Percentiles rank a stretch among this genome's conserved stretches.
These are phyloP conservation scores for Carex kokanica DNA, from an alignment of 176 grass and related monocot species.

Conservation along the genomic window DNA sequence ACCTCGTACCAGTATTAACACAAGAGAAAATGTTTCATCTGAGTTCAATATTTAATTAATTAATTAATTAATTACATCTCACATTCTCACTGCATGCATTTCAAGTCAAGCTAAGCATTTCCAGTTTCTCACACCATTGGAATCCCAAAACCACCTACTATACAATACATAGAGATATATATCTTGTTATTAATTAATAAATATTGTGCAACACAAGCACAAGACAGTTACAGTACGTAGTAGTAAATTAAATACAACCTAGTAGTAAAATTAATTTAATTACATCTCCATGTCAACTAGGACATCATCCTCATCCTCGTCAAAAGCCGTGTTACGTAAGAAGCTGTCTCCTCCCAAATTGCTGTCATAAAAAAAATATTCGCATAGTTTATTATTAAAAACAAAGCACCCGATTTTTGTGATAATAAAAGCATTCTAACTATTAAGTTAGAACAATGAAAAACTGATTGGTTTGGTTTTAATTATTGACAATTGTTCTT, in stretches of 20 bases:
- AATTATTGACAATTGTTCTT: no score
- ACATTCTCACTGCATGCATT: neutral
- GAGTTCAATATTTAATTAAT: neutral
- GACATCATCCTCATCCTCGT: conserved; percentile 66
- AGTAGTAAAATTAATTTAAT: conserved; percentile 39
- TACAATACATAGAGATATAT: conserved; percentile 12
- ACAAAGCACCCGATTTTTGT: neutral
- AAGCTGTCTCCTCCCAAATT: conserved; percentile 62
- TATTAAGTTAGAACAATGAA: no score
- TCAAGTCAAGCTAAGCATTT: neutral
- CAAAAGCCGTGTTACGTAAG: conserved; percentile 29
- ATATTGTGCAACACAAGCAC: neutral
- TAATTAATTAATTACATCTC: no score
- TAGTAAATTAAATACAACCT: conserved; percentile 1
- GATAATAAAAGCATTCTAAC: no score
- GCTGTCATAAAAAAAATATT: conserved; percentile 26
- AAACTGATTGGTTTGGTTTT: no score
- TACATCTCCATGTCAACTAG: conserved; percentile 91
- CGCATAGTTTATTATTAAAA: no score
- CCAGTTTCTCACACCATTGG: neutral
- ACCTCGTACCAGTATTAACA: no score
- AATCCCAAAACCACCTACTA: conserved; percentile 8
- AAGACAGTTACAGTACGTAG: neutral
- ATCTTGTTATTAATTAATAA: neutral
- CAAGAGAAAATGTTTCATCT: neutral